Evolutionary conservation across 164 flowering plant genomes (phyloP), one percentile per base, ranked within the genome.

Genomic region (Warburgia ugandensis): DNA sequence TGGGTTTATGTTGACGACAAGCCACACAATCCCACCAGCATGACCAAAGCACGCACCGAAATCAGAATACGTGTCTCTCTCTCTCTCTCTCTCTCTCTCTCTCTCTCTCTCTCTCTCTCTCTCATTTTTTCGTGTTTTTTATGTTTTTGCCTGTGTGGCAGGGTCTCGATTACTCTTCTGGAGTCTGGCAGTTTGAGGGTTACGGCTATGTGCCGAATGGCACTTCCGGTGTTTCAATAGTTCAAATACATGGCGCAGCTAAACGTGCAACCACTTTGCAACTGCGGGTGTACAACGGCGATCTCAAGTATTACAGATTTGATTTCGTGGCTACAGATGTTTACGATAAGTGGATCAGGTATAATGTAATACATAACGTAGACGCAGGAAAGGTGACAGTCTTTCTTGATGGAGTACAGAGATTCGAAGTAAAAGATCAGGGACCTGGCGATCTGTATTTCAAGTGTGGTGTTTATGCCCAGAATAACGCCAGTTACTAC

Each of bases 381-480:
- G 69, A 53, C 13, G 62, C 23, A 0, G 46, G 53, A 13, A 63
- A 46, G 14, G 61, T 66, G 11, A 60, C 25, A 8, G 59, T 69
- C n/a, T 69, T 52, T 60, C 54, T 63, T 22, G 52, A 67, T 43
- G 74, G 74, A 11, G 57, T 33, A 27, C 54, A 48, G 25, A 58
- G 26, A 36, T 48, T 48, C 4, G 58, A 50, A 29, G 57, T 50
- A 4, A 30, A 48, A 2, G 62, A 67, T 31, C 63, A 57, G 5
- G 69, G 65, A 6, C 64, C 61, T 0, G 37, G 22, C 10, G 45
- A 29, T 22, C 67, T 58, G 41, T 61, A 48, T 51, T 73, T 73
- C 70, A 67, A 73, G 51, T 68, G 58, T 23, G 76, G 69, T 0
- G 67, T 68, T 11, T 63, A 69, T 51, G 67, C 67, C 1, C 67